phyloP scores from a whole-genome alignment of 1,284 basidiomycete genomes.

The Puccinia polysora region DNA sequence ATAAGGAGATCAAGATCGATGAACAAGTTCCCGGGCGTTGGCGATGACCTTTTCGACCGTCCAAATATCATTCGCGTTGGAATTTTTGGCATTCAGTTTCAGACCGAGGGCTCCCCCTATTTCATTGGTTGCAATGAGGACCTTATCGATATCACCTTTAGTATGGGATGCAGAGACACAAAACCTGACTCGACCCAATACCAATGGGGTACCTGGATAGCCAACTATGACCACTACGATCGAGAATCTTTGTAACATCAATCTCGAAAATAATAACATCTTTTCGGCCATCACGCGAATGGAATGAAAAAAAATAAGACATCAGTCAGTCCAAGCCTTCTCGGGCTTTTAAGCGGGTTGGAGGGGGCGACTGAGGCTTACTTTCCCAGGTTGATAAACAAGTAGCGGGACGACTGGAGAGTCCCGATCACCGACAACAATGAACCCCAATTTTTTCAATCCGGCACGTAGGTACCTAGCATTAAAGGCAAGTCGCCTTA shows the following conservation, averaged over 20 bases:
- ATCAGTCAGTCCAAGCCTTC: not conserved
- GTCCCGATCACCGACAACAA: constrained; percentile 52
- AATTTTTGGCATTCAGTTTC: constrained; percentile 50
- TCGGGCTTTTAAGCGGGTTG: too few relatives aligned
- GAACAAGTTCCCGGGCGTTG: constrained; percentile 5
- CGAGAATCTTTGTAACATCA: constrained; percentile 42
- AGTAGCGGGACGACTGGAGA: constrained; percentile 49
- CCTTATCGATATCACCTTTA: constrained; percentile 86
- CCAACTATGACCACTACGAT: constrained; percentile 52
- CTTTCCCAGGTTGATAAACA: constrained; percentile 44
- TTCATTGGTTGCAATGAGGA: constrained; percentile 86
- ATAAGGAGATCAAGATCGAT: too few relatives aligned
- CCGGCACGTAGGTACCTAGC: constrained; percentile 53
- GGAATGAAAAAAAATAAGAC: not conserved
- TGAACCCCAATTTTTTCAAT: constrained; percentile 53
- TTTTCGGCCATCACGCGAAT: constrained; percentile 46
- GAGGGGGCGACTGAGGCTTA: not conserved
- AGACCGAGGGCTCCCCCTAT: constrained; percentile 80
- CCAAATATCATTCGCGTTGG: not conserved
- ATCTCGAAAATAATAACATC: constrained; percentile 48
- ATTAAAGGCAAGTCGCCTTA: constrained; percentile 53
- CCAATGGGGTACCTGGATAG: constrained; percentile 79
- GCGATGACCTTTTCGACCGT: constrained; percentile 11
- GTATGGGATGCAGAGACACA: constrained; percentile 92
- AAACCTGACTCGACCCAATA: constrained; percentile 84